These are phyloP conservation scores for Aegilops speltoides DNA, from an alignment of 176 grass and related monocot genomes.

Conservation along the genomic window DNA sequence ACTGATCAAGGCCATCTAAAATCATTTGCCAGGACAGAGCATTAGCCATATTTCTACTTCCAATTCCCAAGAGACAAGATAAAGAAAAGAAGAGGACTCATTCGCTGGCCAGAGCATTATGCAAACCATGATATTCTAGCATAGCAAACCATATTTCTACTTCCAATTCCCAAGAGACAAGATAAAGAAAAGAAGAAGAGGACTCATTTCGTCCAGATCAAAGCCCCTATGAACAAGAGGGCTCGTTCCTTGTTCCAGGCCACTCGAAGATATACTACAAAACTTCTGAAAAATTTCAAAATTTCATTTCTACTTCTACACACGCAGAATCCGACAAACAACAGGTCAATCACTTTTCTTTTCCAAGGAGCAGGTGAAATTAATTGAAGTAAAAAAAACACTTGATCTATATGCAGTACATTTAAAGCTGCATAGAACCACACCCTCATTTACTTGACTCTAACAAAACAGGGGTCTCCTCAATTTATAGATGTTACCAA, in stretches of 20 bases:
- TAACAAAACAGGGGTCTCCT: neutral
- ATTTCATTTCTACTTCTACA: neutral
- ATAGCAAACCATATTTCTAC: neutral
- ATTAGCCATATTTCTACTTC: neutral
- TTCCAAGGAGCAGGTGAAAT: neutral
- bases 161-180: neutral
- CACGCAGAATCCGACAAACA: neutral
- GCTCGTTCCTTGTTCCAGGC: neutral
- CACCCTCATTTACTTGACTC: neutral
- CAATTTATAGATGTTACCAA: neutral
- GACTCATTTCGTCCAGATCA: conserved; percentile 15
- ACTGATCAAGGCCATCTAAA: neutral
- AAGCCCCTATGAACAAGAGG: neutral
- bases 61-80: neutral
- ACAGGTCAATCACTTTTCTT: neutral
- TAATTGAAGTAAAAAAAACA: neutral
- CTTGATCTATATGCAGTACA: neutral
- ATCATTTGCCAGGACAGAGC: neutral
- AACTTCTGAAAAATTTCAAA: neutral
- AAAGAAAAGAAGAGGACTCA: no score
- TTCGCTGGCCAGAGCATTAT: neutral
- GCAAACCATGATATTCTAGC: neutral
- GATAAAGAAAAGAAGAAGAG: neutral
- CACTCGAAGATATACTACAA: neutral
- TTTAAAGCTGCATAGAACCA: neutral